Evolutionary conservation across 2,329 filamentous ascomycete species (phyloP), one percentile per base, ranked within the genome.

Genomic region (Plenodomus biglobosus): DNA sequence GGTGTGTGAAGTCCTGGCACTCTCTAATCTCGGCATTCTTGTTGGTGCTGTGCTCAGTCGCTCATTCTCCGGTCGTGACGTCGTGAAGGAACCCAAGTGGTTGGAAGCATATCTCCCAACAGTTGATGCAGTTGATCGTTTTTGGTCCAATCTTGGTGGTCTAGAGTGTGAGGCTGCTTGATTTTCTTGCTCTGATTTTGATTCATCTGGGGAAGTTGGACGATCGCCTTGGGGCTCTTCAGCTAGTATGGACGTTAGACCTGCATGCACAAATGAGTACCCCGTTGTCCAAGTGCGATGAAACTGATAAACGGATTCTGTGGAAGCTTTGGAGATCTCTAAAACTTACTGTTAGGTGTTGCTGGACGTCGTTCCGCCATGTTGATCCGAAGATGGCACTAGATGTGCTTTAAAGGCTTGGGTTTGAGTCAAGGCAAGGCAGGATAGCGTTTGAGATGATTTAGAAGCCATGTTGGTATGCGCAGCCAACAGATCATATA

Each of bases 31-130:
- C 3, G 44, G 43, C 52, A 59, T 52, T 32, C 43, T 45, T 0
- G 48, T 45, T 1, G 47, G 38, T 11, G 46, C 40, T 21, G 51
- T 61, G 21, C 24, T 43, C 15, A 21, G 46, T 18, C 50, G 53
- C 8, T 40, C 42, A 42, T 46, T 36, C 15, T 45, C 38, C 38
- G 44, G 55, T 17, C 51, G 54, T 6, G 40, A 32, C 8, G 37
- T 32, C 8, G 38, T 32, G 19, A 43, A 45, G 15, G 39, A 34
- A 10, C 44, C 44, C 7, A 58, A 35, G 10, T 38, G 45, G 13
- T 48, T 30, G 15, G 54, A 62, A n/a, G 52, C 50, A 21, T 46
- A 44, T 46, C 55, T 55, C 6, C 54, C 56, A 15, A 62, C 56
- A 22, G 50, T 62, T 4, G 53, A 48, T 38, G 48, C 54, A 27